Base-by-base conservation (phyloP, 1,284 basidiomycete species). In the Inonotus hispidus region DNA sequence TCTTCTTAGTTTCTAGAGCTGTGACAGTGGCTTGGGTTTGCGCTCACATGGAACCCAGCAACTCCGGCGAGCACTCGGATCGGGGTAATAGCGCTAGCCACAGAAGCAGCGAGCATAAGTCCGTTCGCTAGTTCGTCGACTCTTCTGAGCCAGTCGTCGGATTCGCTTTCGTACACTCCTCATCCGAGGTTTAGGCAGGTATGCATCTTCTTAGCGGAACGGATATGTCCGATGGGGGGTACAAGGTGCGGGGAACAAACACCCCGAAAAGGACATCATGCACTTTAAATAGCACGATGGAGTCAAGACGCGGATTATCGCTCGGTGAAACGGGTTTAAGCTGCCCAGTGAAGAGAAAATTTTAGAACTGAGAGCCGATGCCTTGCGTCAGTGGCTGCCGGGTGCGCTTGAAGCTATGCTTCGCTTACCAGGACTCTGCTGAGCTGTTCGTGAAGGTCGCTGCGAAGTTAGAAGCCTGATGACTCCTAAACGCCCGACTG, bases 251-350 rank as follows among this genome's bases (percentile, higher is more conserved):
- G 50, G 50, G 50, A 52, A 32, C 50, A 27, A 52, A 32, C 50
- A 27, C n/a, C 50, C 50, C 21, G 11, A 29, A n/a, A 16, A 32
- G 50, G 50, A 35, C 1, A 37, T 7, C 7, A 27, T 27, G 27
- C 16, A 11, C 50, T 35, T 6, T 32, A 52, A 32, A 32, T 52
- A 35, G 50, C 19, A 25, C 46, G 23, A 25, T 19, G 23, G 7
- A 13, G 41, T 43, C 13, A 43, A 16, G 19, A n/a, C 19, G 16
- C 41, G 41, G 41, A 43, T 16, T 19, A 35, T 29, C 50, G 13
- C 50, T 52, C 50, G 50, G 50, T 27, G 50, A 52, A 27, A 52
- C 50, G 50, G 50, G 50, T 16, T 23, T 49, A 49, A 49, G 47
- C 41, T 43, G 41, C 32, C 8, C 8, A 32, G 32, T 8, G 41